Conservation (phyloP, 495 filamentous ascomycete species). For the Hypoxylon crocopeplum region DNA sequence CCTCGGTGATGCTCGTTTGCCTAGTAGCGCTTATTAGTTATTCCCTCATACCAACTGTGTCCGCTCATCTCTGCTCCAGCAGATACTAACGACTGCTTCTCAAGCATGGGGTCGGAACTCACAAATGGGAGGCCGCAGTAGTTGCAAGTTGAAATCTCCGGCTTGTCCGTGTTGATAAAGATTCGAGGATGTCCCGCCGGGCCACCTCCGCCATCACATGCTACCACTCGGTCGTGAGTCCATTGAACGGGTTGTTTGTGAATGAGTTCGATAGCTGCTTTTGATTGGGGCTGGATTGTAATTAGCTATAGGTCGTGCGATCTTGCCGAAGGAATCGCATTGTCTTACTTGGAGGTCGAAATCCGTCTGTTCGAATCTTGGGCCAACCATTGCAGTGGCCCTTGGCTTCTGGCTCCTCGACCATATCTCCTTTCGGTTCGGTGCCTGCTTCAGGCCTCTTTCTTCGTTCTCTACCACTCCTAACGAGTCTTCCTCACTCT, state of each 20-base stretch:
- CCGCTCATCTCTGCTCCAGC: too few species aligned
- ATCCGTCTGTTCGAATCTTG: conserved; percentile 95
- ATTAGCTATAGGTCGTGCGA: conserved; percentile 8
- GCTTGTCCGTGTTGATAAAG: conserved; percentile 98
- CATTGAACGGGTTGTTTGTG: conserved; percentile 94
- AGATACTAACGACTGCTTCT: conserved; percentile 5
- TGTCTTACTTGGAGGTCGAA: conserved; percentile 82
- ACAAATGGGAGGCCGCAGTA: conserved; percentile 98
- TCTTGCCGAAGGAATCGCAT: not conserved
- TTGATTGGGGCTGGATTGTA: conserved; percentile 75
- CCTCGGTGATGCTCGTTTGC: conserved; percentile 85
- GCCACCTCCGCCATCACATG: conserved; percentile 93
- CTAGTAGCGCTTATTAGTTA: conserved; percentile 52
- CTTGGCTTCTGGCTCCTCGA: conserved; percentile 82
- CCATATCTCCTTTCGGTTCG: conserved; percentile 84
- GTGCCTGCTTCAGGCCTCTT: conserved; percentile 74
- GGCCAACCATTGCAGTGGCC: conserved; percentile 83
- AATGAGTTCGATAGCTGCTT: conserved; percentile 91
- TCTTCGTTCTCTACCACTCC: conserved; percentile 70
- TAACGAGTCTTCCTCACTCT: conserved; percentile 45
- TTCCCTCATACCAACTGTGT: too few species aligned
- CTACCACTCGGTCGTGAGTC: conserved; percentile 79
- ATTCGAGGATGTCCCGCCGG: conserved; percentile 89
- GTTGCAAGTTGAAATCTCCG: conserved; percentile 84
- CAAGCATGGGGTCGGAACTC: conserved; percentile 49